Conservation (phyloP, 2,329 filamentous ascomycete species). For the Aotearoamyces nothofagi region DNA sequence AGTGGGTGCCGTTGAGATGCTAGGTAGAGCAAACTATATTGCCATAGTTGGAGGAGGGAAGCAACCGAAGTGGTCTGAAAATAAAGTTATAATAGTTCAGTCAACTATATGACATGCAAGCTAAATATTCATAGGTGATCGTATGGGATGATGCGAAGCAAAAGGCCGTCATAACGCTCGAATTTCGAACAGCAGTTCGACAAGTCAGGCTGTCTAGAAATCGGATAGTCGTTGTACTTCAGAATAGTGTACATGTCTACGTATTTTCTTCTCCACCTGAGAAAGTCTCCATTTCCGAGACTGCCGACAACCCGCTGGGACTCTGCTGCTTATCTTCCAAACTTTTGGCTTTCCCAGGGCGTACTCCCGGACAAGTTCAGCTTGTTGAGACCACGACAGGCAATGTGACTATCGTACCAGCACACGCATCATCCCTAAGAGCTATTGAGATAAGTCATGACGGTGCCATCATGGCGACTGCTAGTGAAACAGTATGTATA, state of each 20-base stretch:
- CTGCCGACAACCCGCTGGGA: slow-evolving; percentile 69
- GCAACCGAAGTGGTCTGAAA: slow-evolving; percentile 72
- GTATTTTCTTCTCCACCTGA: slow-evolving; percentile 59
- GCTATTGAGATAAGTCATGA: slow-evolving; percentile 70
- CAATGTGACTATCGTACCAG: slow-evolving; percentile 86
- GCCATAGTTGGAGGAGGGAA: slow-evolving; percentile 81
- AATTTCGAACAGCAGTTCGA: slow-evolving; percentile 66
- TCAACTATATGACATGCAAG: slow-evolving; percentile 5
- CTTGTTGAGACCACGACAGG: slow-evolving; percentile 63
- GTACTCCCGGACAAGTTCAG: slow-evolving; percentile 77
- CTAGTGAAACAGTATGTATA: slow-evolving; percentile 55
- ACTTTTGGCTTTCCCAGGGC: slow-evolving; percentile 72
- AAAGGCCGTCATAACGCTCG: slow-evolving; percentile 59
- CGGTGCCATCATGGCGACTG: slow-evolving; percentile 71
- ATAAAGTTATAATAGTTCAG: slow-evolving; percentile 42
- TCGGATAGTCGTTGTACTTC: slow-evolving; percentile 65
- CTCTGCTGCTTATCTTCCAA: slow-evolving; percentile 64
- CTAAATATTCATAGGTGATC: slow-evolving; percentile 43
- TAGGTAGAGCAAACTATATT: slow-evolving; percentile 73
- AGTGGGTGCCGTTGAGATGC: slow-evolving; percentile 72
- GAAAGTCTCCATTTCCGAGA: slow-evolving; percentile 65
- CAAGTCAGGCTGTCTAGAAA: slow-evolving; percentile 64
- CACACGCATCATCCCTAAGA: slow-evolving; percentile 65
- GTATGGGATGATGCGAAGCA: slow-evolving; percentile 85
- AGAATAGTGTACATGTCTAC: slow-evolving; percentile 72